These are phyloP conservation scores for Aurantiochytrium sp. DNA, from an alignment of 108 stramenopile genomes.

Conservation along the genomic window DNA sequence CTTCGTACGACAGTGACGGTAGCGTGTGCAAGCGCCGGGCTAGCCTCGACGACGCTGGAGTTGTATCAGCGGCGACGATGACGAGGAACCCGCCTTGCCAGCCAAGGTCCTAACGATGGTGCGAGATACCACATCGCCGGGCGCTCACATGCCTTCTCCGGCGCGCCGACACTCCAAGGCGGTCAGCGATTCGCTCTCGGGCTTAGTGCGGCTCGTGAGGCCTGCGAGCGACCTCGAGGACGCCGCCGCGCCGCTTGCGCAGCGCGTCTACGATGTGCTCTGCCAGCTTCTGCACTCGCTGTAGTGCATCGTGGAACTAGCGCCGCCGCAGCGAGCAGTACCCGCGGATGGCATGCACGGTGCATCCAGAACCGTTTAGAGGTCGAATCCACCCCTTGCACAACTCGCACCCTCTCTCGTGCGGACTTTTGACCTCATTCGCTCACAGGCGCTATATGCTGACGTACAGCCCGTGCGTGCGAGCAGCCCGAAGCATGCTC, in stretches of 20 bases:
- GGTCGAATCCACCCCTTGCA: background rate
- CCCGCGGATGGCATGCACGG: background rate
- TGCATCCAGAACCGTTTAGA: background rate
- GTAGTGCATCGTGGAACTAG: background rate
- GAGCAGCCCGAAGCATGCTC: too few species aligned
- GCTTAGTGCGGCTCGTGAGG: background rate
- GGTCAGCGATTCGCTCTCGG: background rate
- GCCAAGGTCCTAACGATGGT: background rate
- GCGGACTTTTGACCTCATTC: background rate
- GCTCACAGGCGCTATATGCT: background rate
- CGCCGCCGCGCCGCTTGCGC: background rate
- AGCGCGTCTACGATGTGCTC: background rate
- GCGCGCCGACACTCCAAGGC: background rate
- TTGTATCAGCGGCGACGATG: too few species aligned
- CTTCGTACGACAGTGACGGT: too few species aligned
- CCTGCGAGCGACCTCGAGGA: background rate
- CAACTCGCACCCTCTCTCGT: too few species aligned
- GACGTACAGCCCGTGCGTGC: too few species aligned
- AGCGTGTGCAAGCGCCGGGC: too few species aligned
- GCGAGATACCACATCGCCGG: too few species aligned
- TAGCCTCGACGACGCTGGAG: too few species aligned
- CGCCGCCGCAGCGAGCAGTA: background rate
- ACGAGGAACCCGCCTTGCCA: background rate
- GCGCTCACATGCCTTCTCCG: too few species aligned
- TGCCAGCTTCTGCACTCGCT: background rate